Conservation (phyloP, 1,139 yeast genomes). For the Pichia sp. region DNA sequence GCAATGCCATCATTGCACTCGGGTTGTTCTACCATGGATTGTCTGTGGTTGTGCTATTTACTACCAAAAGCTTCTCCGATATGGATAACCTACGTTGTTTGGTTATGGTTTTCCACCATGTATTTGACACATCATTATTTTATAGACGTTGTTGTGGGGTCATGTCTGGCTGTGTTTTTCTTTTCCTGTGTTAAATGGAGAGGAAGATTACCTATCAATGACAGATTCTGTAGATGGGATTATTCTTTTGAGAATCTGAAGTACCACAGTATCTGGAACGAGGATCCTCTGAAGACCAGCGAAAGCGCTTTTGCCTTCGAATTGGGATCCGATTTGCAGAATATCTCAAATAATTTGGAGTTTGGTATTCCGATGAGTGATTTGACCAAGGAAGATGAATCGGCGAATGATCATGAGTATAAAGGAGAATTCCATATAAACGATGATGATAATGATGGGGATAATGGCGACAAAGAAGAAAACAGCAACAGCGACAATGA, state of each 20-base stretch:
- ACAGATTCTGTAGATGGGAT: constrained; percentile 80
- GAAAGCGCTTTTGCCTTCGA: constrained; percentile 1
- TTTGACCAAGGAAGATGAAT: not conserved
- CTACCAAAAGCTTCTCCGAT: constrained; percentile 59
- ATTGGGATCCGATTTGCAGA: not conserved
- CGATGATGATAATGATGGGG: not conserved
- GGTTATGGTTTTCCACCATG: constrained; percentile 99
- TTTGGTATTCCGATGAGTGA: not conserved
- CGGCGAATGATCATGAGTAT: too few species aligned
- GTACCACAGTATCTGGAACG: constrained; percentile 12
- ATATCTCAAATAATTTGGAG: not conserved
- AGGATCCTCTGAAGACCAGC: constrained; percentile 15
- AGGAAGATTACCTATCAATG: constrained; percentile 23
- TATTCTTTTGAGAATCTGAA: constrained; percentile 31
- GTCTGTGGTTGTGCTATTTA: constrained; percentile 71
- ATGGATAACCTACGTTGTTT: constrained; percentile 69
- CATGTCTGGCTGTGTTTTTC: constrained; percentile 20
- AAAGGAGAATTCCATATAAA: not conserved
- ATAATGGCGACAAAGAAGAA: not conserved
- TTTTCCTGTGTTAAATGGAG: constrained; percentile 16
- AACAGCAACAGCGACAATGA: not conserved
- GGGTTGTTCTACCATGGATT: constrained; percentile 93
- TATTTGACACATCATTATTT: constrained; percentile 94
- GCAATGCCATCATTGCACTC: constrained; percentile 94
- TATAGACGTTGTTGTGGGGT: constrained; percentile 83